Percentiles rank a stretch among this genome's conserved stretches.
These are phyloP conservation scores for Bauhinia variegata DNA, from an alignment of 306 rosid genomes.

Conservation along the genomic window DNA sequence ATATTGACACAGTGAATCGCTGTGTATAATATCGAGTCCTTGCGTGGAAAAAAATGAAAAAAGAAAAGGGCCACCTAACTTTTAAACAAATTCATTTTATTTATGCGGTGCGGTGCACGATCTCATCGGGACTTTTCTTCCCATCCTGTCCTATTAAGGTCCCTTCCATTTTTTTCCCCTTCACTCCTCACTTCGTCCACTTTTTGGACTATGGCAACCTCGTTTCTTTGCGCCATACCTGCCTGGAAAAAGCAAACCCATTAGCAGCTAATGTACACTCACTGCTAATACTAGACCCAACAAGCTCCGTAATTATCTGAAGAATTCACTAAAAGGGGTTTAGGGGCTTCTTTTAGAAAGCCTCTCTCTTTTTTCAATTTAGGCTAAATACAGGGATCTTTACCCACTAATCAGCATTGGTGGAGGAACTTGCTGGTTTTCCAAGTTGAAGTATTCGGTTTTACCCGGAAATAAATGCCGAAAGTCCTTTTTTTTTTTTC, in stretches of 20 bases:
- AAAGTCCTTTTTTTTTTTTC: slow-evolving; percentile 39
- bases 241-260: slow-evolving; percentile 20
- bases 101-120: too few species aligned
- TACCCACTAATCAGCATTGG: slow-evolving; percentile 15
- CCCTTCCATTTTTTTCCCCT: too few species aligned
- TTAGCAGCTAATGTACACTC: slow-evolving; percentile 16
- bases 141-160: too few species aligned
- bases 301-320: neutral
- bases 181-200: neutral
- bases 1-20: too few species aligned
- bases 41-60: too few species aligned
- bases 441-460: slow-evolving; percentile 12
- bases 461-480: slow-evolving; percentile 21
- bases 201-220: slow-evolving; percentile 1
- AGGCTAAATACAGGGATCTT: slow-evolving; percentile 28
- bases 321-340: slow-evolving; percentile 10
- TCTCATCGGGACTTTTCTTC: too few species aligned
- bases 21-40: too few species aligned
- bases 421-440: slow-evolving; percentile 24
- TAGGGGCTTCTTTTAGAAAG: slow-evolving; percentile 2
- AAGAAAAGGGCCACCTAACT: too few species aligned
- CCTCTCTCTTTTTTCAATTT: slow-evolving; percentile 15
- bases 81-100: too few species aligned
- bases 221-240: neutral
- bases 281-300: slow-evolving; percentile 15